Evolutionary conservation across 345 rosid species (phyloP), one percentile per base, ranked within the genome.

Genomic region (Eucalyptus regnans): DNA sequence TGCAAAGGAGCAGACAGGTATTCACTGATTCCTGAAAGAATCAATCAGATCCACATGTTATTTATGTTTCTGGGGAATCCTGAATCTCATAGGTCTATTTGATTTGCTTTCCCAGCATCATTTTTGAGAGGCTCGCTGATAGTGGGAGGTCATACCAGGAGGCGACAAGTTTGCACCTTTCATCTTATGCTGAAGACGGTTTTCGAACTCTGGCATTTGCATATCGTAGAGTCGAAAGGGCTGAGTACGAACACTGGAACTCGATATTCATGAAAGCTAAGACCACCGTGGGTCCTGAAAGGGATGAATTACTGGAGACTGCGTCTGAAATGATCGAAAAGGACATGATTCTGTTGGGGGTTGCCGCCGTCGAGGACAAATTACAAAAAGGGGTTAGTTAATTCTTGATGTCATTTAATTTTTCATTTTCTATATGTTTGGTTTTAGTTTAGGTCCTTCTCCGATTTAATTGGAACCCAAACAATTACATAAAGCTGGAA

Each of bases 1-100:
- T 96, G 97, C 95, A 97, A 97, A 91, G 99, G 99, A 17, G 99
- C 98, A 52, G 98, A 97, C 91, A 97, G 97, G 99, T 96, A 87
- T 88, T 88, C 6, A 3, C 13, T 43, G 12, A 20, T 58, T 46
- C n/a, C n/a, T 83, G 52, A 18, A 80, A 50, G 50, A 41, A 88
- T 71, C 48, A 17, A 48, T 87, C 43, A 87, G 23, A 62, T 50
- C 62, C 83, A 87, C 9, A 1, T 43, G 7, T 11, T 23, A 46
- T 64, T 8, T 48, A 7, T 7, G 22, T 64, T 64, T 37, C 2
- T 56, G 9, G 49, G 60, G 15, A 43, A 88, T 51, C 64, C 27
- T 83, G 56, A 43, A 43, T 89, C 43, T 76, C 46, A n/a, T 18
- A 87, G 17, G 50, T 49, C 27, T 86, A 12, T 16, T 58, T 90